Base-by-base conservation (phyloP, 306 rosid species). In the Acmispon strigosus region DNA sequence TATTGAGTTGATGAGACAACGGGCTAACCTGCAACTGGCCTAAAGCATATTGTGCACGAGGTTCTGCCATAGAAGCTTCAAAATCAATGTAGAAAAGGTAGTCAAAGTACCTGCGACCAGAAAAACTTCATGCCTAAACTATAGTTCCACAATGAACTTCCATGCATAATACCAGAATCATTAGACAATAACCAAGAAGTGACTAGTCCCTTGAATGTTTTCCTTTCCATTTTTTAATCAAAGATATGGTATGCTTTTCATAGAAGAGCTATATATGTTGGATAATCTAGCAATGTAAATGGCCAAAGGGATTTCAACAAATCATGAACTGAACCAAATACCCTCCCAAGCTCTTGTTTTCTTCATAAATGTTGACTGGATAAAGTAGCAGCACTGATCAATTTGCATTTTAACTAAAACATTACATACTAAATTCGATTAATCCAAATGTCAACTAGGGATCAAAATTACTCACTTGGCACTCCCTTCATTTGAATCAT, bases 21-120 rank as follows among this genome's bases (percentile, higher is more conserved):
- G 66, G 60, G 57, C 84, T 47, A 19, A 92, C 96, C 98, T 89
- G 95, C 76, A 92, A 78, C 69, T 89, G 90, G 64, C 75, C 87
- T 80, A 92, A 73, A 75, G 96, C 96, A 78, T 62, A 69, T 69
- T 90, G 98, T 42, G 95, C 88, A 5, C 92, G 92, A 18, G 91
- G 83, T 67, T 92, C 96, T 20, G 94, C 92, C 96, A 92, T 85
- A 1, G 96, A 92, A 63, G 96, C 98, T 79, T 92, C 96, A 77
- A 92, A 85, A 74, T 92, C 98, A 11, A 90, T 82, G 79, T 86
- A 90, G 76, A 92, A 92, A 56, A 89, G 89, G 85, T 88, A 89
- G 81, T 92, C 96, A 34, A 92, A 92, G 59, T 86, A 88, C 82
- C 98, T 92, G 91, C 72, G 37, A 80, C 62, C 68, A 80, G 32